A percentile compares a stretch with the other conserved stretches of the same genome.
These are phyloP conservation scores for Phytopythium aichiense DNA, from an alignment of 352 stramenopile species.

Conservation along the genomic window DNA sequence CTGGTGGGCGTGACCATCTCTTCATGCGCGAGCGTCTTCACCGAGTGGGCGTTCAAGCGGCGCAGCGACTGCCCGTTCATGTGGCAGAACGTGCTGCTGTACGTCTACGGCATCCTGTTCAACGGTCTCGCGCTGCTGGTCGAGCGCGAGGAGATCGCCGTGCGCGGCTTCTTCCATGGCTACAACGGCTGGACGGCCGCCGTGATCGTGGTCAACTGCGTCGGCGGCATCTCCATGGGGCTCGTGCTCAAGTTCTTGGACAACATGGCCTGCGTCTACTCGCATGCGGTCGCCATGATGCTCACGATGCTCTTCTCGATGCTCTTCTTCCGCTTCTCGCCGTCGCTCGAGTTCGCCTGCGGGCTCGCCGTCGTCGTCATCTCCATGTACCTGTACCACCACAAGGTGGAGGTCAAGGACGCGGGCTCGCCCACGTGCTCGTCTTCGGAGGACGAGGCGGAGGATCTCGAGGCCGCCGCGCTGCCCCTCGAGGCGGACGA, in stretches of 20 bases:
- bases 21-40: slow-evolving; percentile 82
- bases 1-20: slow-evolving; percentile 73
- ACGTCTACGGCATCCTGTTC: slow-evolving; percentile 80
- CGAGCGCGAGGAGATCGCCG: slow-evolving; percentile 35
- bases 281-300: slow-evolving; percentile 86
- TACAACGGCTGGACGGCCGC: slow-evolving; percentile 81
- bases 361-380: slow-evolving; percentile 75
- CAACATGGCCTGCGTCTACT: slow-evolving; percentile 88
- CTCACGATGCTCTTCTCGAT: slow-evolving; percentile 87
- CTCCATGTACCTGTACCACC: slow-evolving; percentile 89
- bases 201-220: slow-evolving; percentile 71
- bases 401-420: slow-evolving; percentile 34
- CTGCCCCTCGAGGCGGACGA: slow-evolving; percentile 1
- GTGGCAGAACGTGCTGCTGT: slow-evolving; percentile 83
- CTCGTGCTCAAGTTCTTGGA: slow-evolving; percentile 87
- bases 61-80: slow-evolving; percentile 68
- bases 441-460: slow-evolving; percentile 5
- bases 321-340: slow-evolving; percentile 80
- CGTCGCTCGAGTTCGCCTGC: slow-evolving; percentile 81
- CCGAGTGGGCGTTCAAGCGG: slow-evolving; percentile 83
- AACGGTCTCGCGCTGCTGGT: slow-evolving; percentile 58
- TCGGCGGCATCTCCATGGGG: slow-evolving; percentile 71
- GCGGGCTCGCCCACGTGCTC: slow-evolving; percentile 14
- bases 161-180: slow-evolving; percentile 66
- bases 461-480: not conserved